Evolutionary conservation across 352 stramenopile species (phyloP), one percentile per base, ranked within the genome.

Genomic region (Globisporangium acanthophoron): DNA sequence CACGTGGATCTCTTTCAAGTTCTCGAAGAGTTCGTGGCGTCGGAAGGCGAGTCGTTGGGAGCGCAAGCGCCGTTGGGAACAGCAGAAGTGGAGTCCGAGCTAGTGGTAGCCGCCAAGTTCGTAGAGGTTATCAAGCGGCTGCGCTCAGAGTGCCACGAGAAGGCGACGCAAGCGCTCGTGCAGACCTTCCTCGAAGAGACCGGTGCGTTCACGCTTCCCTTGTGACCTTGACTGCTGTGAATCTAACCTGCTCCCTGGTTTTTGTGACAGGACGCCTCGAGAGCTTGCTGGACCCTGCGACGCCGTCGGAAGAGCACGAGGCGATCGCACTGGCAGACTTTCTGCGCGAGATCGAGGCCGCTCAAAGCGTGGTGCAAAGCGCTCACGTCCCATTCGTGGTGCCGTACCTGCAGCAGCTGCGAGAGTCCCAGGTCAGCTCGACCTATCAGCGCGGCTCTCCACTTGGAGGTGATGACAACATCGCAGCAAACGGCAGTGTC

Each of bases 331-430:
- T 94, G 1, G 80, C 82, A 9, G 79, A 81, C 40, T 89, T 92
- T 35, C 51, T 94, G 11, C 65, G 70, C 15, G 76, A 88, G 52
- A 74, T 94, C 1, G 75, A 83, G 33, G 73, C 69, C 13, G 78
- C 69, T 9, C 71, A 92, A 57, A 69, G 65, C n/a, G 61, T 89
- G 31, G 74, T 83, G 15, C 60, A 77, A 39, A 91, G 76, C 47
- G 58, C 56, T 27, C 63, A 84, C 47, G 70, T 90, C 24, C 69
- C 81, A 16, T 86, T 94, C 47, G 78, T 94, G 6, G 76, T 74
- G 9, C 83, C 85, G 27, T 92, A 92, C 54, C 64, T 94, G 50
- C 61, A 77, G 52, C 77, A 90, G 45, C 40, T 94, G 29, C 67
- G 75, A 12, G 67, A 80, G 20, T 70, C 67, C 11, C 66, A 71